Evolutionary conservation across 306 rosid genomes (phyloP), one percentile per base, ranked within the genome.

Genomic region (Trifolium subterraneum): DNA sequence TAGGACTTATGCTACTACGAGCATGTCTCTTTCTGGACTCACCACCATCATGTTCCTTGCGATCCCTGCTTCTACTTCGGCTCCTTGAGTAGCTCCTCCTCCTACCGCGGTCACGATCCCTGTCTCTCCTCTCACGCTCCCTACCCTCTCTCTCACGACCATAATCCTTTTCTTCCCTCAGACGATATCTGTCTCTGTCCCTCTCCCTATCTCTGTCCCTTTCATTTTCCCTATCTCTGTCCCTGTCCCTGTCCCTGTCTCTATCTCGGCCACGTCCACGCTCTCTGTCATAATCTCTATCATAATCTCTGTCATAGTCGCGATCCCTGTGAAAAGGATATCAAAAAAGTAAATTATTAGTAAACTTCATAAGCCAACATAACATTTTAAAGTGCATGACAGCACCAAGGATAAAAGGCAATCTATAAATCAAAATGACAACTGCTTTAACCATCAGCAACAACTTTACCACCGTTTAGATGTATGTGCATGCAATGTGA

Each of bases 41-140:
- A 38, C 90, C 89, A 64, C 80, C 89, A 18, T 87, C 92, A 63
- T 87, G 81, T 19, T 88, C 97, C 81, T 80, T 92, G 71, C 82
- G 89, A 78, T 92, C 96, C 75, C 88, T 86, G 71, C 98, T 94
- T 84, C 96, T 78, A 79, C 97, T 91, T 58, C 92, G 88, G 77
- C 96, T 95, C 83, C 97, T 88, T 42, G 99, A 95, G 75, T 60
- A 79, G 78, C 97, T 94, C 82, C 99, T 81, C 52, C 96, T 76
- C 78, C 97, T 85, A 65, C 96, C 97, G 77, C 91, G 94, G 52
- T 94, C 96, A 41, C 95, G 93, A 65, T 94, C 97, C 71, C 97
- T 92, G 0, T 90, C 98, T 86, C 99, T 81, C 82, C 97, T 90
- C 72, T 92, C 97, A 68, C 96, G 84, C 76, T 93, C 98, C 88